Evolutionary conservation across 1,284 basidiomycete species (phyloP), one percentile per base, ranked within the genome.

Genomic region (Trichosporon faecale): DNA sequence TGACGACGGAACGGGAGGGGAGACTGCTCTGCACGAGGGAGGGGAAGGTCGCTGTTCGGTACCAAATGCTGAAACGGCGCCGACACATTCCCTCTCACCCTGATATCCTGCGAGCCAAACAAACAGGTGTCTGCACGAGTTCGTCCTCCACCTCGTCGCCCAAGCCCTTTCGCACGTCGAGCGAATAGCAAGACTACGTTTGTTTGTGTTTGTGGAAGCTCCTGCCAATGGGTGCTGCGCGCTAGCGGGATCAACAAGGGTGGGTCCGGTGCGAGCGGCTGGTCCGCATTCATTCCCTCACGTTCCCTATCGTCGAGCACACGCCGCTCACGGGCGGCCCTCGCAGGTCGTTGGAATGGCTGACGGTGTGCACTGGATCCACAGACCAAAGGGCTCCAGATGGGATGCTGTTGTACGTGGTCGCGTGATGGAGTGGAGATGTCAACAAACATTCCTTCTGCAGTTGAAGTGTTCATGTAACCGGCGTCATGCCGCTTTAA

Each of bases 401-500:
- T 23, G 11, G 21, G 21, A 12, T n/a, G 18, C 18, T n/a, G 44
- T 46, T 6, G 49, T 37, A 9, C 18, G 18, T 52, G 49, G 18
- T n/a, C 18, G 49, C 49, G 18, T 25, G 49, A 52, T 52, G 9
- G 49, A 44, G 49, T 2, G 16, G 1, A 3, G 49, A 25, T 23
- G 49, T 18, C 16, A 25, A 52, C 49, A 52, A 61, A 33, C 57
- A 61, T 61, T 61, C 57, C 57, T 61, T 61, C 57, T n/a, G 25
- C 29, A 60, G 25, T 11, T 2, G 55, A 60, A 27, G 4, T 14
- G 27, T 7, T 61, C 27, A 33, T 14, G 23, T 9, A 18, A n/a
- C 5, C 57, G 29, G 29, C 57, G 57, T 31, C 57, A 61, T 61
- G 27, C 27, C 57, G 57, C 57, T 61, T 61, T 61, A 61, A 61